Evolutionary conservation across 2,329 filamentous ascomycete species (phyloP).

Genomic region (Lojkania enalia): DNA sequence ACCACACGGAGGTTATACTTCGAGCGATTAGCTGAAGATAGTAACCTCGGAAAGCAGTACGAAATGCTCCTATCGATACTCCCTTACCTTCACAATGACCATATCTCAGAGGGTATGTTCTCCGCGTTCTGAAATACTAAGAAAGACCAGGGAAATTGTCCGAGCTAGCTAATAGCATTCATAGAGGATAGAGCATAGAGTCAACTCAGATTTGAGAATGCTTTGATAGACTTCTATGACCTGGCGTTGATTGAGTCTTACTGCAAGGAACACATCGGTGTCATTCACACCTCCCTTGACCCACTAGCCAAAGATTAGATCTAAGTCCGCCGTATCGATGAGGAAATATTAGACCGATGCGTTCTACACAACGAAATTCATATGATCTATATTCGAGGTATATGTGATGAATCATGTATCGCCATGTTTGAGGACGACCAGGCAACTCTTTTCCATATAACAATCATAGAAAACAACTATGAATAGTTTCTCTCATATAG

Average conservation of each 20-base stretch:
- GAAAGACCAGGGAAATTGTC: not conserved
- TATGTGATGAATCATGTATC: not conserved
- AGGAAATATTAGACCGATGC: not conserved
- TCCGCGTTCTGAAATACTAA: not conserved
- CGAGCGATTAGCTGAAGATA: not conserved
- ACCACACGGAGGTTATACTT: slow-evolving; percentile 6
- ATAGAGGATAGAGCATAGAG: not conserved
- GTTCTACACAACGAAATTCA: not conserved
- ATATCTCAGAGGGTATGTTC: not conserved
- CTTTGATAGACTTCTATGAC: not conserved
- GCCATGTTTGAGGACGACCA: not conserved
- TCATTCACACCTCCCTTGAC: slow-evolving; percentile 1
- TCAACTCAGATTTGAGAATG: slow-evolving; percentile 2
- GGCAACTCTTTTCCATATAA: not conserved
- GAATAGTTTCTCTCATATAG: not conserved
- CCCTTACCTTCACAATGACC: not conserved
- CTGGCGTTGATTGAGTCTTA: slow-evolving; percentile 3
- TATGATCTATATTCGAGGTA: not conserved
- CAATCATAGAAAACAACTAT: not conserved
- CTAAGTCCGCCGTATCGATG: not conserved
- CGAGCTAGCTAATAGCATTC: slow-evolving; percentile 1
- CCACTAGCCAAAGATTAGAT: slow-evolving; percentile 7
- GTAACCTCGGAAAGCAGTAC: not conserved
- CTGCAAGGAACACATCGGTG: not conserved
- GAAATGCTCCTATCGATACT: not conserved